Evolutionary conservation across 1,139 yeast genomes (phyloP).

Genomic region (Blastobotrys buckinghamii): DNA sequence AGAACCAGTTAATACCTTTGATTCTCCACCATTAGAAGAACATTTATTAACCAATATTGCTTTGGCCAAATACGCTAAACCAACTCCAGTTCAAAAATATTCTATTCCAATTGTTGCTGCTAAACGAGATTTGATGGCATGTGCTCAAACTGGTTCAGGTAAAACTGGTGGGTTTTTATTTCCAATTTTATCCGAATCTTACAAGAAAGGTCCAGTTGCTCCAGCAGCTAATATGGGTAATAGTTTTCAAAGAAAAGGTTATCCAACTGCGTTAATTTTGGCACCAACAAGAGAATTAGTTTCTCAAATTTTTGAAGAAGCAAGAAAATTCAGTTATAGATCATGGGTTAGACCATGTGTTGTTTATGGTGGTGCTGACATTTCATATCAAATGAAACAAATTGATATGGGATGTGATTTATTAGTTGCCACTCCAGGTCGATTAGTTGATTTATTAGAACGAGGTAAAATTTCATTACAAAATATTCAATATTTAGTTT

Average conservation of each 20-base stretch:
- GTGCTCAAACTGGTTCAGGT: slow-evolving; percentile 99
- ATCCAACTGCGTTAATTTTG: slow-evolving; percentile 89
- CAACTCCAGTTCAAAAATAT: slow-evolving; percentile 98
- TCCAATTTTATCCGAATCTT: slow-evolving; percentile 94
- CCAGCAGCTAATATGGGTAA: slow-evolving; percentile 35
- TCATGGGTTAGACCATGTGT: slow-evolving; percentile 98
- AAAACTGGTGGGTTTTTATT: slow-evolving; percentile 99
- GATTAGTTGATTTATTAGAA: slow-evolving; percentile 91
- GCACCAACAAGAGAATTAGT: slow-evolving; percentile 99
- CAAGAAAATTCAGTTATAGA: slow-evolving; percentile 92
- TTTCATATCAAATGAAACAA: slow-evolving; percentile 79
- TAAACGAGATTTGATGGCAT: slow-evolving; percentile 98
- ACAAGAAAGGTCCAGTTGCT: slow-evolving; percentile 80
- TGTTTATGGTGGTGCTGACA: slow-evolving; percentile 97
- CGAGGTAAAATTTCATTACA: slow-evolving; percentile 88
- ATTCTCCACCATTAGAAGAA: slow-evolving; percentile 86
- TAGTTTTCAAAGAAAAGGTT: slow-evolving; percentile 54
- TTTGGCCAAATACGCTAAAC: slow-evolving; percentile 85
- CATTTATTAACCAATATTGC: slow-evolving; percentile 82
- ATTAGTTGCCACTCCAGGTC: slow-evolving; percentile 98
- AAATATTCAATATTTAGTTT: slow-evolving; percentile 87
- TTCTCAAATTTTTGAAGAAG: slow-evolving; percentile 92
- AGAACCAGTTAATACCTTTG: slow-evolving; percentile 82
- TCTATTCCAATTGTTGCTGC: slow-evolving; percentile 94
- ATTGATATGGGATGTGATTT: slow-evolving; percentile 93